Conservation (phyloP, 1,139 yeast species). For the Pichiaceae sp. region DNA sequence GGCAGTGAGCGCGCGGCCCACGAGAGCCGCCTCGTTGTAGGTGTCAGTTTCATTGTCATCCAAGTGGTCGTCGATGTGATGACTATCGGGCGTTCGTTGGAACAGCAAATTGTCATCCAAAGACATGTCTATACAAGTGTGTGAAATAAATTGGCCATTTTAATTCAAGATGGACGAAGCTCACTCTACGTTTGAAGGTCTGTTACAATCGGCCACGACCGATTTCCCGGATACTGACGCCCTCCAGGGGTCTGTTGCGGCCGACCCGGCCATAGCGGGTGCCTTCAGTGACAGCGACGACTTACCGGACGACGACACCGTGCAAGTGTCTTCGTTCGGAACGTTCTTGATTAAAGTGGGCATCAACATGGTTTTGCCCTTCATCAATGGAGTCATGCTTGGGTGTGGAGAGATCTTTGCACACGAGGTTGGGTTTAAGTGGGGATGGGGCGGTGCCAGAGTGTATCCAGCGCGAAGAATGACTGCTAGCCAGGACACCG, state of each 20-base stretch:
- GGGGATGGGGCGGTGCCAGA: conserved; percentile 71
- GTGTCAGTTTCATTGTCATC: neutral
- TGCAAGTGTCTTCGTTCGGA: conserved; percentile 20
- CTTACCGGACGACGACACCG: neutral
- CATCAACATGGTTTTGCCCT: conserved; percentile 76
- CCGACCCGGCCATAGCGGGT: neutral
- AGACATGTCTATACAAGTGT: conserved; percentile 11
- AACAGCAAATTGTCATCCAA: conserved; percentile 17
- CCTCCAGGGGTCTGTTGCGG: neutral
- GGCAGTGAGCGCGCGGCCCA: conserved; percentile 45
- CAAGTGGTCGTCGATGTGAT: conserved; percentile 15
- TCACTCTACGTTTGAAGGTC: neutral
- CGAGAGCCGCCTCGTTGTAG: conserved; percentile 40
- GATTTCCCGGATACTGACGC: neutral
- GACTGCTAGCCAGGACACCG: neutral
- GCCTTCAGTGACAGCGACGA: neutral
- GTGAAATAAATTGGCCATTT: neutral
- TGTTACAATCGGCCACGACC: conserved; percentile 1
- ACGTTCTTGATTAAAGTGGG: conserved; percentile 42
- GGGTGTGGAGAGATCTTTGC: conserved; percentile 96
- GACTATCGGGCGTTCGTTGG: conserved; percentile 19
- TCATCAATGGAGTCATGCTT: conserved; percentile 88
- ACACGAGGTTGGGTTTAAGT: conserved; percentile 80
- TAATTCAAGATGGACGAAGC: conserved; percentile 1
- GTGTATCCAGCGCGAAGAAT: conserved; percentile 25